phyloP scores from a whole-genome alignment of 2,329 filamentous ascomycete species.

The Claviceps citrina region DNA sequence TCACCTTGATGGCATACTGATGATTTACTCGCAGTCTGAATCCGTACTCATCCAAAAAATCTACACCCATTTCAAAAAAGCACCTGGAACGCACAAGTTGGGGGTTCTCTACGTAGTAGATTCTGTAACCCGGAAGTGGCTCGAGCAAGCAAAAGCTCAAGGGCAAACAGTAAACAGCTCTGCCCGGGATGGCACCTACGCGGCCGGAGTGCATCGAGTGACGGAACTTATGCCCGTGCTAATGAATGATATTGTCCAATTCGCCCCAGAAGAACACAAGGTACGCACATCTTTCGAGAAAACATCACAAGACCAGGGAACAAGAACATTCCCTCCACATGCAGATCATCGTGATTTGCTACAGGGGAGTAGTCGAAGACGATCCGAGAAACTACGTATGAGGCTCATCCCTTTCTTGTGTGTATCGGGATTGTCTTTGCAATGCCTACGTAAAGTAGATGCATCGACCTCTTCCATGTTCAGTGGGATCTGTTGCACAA shows the following conservation, averaged over 20 bases:
- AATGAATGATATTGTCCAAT: conserved; percentile 88
- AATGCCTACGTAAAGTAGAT: neutral
- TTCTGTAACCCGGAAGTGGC: conserved; percentile 97
- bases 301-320: neutral
- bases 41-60: conserved; percentile 91
- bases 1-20: conserved; percentile 10
- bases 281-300: conserved; percentile 43
- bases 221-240: conserved; percentile 84
- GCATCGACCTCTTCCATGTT: neutral
- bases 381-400: neutral
- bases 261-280: conserved; percentile 88
- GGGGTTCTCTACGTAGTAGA: conserved; percentile 99
- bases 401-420: neutral
- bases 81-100: conserved; percentile 87
- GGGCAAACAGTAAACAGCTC: conserved; percentile 68
- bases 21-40: conserved; percentile 52
- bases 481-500: neutral
- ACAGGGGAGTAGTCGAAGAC: neutral
- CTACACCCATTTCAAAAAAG: conserved; percentile 93
- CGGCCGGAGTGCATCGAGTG: conserved; percentile 89
- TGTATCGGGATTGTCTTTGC: neutral
- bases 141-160: conserved; percentile 80
- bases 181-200: conserved; percentile 82
- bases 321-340: neutral
- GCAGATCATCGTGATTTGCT: conserved; percentile 1